Conservation (phyloP, 176 grass and related monocot species). For the Avena sativa region DNA sequence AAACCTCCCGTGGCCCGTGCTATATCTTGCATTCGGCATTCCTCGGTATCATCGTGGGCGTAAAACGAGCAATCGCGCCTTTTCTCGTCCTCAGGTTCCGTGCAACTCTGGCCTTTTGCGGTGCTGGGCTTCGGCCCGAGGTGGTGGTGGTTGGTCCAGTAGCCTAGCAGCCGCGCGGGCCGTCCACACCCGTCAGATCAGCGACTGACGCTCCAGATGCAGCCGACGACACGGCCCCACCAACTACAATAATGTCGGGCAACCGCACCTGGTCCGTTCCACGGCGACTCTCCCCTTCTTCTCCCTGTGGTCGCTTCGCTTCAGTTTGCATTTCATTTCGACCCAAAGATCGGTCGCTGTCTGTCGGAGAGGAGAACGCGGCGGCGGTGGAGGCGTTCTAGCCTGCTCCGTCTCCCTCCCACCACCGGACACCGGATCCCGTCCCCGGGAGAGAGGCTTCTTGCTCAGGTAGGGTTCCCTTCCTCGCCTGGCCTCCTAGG, state of each 20-base stretch:
- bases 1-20: too few relatives aligned
- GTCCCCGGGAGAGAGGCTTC: not conserved
- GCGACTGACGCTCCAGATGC: not conserved
- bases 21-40: too few relatives aligned
- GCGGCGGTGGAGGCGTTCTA: not conserved
- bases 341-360: not conserved
- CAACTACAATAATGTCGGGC: not conserved
- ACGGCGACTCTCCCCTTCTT: not conserved
- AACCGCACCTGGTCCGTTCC: not conserved
- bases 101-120: not conserved
- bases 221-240: not conserved
- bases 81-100: not conserved
- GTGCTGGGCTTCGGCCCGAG: not conserved
- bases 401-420: not conserved
- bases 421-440: not conserved
- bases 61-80: too few relatives aligned
- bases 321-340: not conserved
- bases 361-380: slow-evolving; percentile 12
- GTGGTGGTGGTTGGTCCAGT: slow-evolving; percentile 20
- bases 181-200: too few relatives aligned
- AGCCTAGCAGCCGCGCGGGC: not conserved
- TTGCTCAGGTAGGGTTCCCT: too few relatives aligned
- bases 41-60: too few relatives aligned
- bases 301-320: not conserved
- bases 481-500: too few relatives aligned